Evolutionary conservation across 768 basidiomycete species (phyloP).

Genomic region (Pleurotus pulmonarius): DNA sequence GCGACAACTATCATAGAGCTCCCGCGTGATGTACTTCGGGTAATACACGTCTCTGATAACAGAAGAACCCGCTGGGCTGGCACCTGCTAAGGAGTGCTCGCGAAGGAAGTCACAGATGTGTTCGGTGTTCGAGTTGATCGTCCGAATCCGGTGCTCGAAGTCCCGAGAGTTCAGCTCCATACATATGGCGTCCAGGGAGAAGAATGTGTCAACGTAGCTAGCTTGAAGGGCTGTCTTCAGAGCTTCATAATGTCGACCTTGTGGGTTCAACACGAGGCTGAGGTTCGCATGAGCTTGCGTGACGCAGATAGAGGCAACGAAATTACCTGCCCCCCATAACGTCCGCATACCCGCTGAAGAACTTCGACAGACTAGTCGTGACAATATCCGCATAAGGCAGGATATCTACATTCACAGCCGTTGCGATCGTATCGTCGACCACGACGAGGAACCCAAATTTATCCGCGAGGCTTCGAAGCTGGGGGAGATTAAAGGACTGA

Average conservation of each 20-base stretch:
- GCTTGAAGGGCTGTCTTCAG: slow-evolving; percentile 59
- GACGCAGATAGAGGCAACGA: neutral
- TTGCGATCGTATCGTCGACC: slow-evolving; percentile 93
- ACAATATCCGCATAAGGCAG: slow-evolving; percentile 85
- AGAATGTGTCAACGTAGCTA: slow-evolving; percentile 83
- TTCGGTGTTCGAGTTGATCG: slow-evolving; percentile 82
- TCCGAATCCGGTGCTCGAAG: slow-evolving; percentile 69
- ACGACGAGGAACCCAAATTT: slow-evolving; percentile 85
- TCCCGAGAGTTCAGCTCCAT: slow-evolving; percentile 99
- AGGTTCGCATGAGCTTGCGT: neutral
- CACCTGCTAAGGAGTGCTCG: slow-evolving; percentile 46
- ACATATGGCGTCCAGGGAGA: slow-evolving; percentile 87
- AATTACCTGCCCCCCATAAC: slow-evolving; percentile 96
- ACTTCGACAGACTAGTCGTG: slow-evolving; percentile 88
- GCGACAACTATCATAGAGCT: slow-evolving; percentile 70
- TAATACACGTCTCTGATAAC: slow-evolving; percentile 86
- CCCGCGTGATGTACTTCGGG: slow-evolving; percentile 74
- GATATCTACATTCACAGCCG: slow-evolving; percentile 90
- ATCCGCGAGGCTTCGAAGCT: slow-evolving; percentile 77
- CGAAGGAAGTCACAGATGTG: slow-evolving; percentile 77
- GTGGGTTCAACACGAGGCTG: slow-evolving; percentile 87
- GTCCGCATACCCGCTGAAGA: slow-evolving; percentile 93
- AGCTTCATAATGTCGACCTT: slow-evolving; percentile 58
- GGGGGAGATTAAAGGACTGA: slow-evolving; percentile 73
- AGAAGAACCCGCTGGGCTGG: slow-evolving; percentile 31